Conservation (phyloP, 2,329 filamentous ascomycete species). For the Helotiales sp. region DNA sequence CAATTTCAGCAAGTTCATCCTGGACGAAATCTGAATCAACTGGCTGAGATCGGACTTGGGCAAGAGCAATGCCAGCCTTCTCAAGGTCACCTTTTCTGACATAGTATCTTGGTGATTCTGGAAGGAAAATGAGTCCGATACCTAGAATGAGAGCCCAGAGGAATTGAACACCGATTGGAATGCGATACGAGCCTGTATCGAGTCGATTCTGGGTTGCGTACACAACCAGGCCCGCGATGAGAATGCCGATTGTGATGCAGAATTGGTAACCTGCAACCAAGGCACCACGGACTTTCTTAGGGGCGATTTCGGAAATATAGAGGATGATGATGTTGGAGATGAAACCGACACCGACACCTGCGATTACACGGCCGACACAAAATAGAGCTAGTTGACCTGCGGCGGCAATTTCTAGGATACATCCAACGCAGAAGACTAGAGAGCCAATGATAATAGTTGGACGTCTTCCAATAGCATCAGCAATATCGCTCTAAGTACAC, state of each 20-base stretch:
- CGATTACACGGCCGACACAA: constrained; percentile 66
- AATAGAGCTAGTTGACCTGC: constrained; percentile 49
- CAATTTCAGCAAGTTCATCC: constrained; percentile 77
- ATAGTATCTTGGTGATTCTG: constrained; percentile 83
- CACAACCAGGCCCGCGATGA: constrained; percentile 72
- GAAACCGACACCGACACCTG: constrained; percentile 77
- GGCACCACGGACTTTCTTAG: constrained; percentile 68
- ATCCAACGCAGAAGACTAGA: constrained; percentile 18
- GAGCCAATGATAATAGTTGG: constrained; percentile 22
- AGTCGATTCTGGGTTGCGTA: constrained; percentile 64
- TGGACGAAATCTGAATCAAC: constrained; percentile 72
- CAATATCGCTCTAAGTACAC: no score
- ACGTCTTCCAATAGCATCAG: constrained; percentile 39
- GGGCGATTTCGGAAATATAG: constrained; percentile 19
- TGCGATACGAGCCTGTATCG: constrained; percentile 73
- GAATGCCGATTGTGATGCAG: constrained; percentile 75
- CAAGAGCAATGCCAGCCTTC: constrained; percentile 60
- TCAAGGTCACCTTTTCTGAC: constrained; percentile 75
- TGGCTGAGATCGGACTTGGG: constrained; percentile 72
- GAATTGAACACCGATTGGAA: constrained; percentile 78
- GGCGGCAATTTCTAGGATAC: constrained; percentile 22
- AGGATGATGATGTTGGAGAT: constrained; percentile 63
- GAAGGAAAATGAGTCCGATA: constrained; percentile 66
- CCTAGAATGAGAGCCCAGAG: constrained; percentile 76
- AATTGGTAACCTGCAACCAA: constrained; percentile 72